Evolutionary conservation across 176 grass and related monocot species (phyloP).

Genomic region (Musa troglodytarum): DNA sequence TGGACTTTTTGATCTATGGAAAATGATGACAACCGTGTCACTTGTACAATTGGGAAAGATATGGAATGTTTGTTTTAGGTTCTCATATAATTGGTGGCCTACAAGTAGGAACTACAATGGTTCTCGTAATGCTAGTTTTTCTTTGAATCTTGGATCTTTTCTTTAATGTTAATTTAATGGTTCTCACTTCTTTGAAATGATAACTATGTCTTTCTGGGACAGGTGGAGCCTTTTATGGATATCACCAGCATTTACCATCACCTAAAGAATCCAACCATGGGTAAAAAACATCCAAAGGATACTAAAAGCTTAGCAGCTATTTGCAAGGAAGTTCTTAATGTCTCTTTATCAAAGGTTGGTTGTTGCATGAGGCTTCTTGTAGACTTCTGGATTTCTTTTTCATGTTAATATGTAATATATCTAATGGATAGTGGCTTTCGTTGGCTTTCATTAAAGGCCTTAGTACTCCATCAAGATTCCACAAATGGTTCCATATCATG

Average conservation of each 20-base stretch:
- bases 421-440: not conserved
- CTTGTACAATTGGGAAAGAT: too few species aligned
- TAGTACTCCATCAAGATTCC: too few species aligned
- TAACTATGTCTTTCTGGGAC: slow-evolving; percentile 18
- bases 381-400: slow-evolving; percentile 2
- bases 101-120: too few species aligned
- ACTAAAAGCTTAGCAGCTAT: slow-evolving; percentile 90
- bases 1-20: too few species aligned
- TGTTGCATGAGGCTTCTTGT: not conserved
- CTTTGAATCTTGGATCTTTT: not conserved
- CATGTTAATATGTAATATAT: not conserved
- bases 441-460: not conserved
- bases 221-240: slow-evolving; percentile 93
- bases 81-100: too few species aligned
- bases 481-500: too few species aligned
- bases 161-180: not conserved
- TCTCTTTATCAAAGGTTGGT: slow-evolving; percentile 80
- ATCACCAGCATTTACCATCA: slow-evolving; percentile 67
- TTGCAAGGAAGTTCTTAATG: slow-evolving; percentile 57
- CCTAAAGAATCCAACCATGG: slow-evolving; percentile 43
- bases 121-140: too few species aligned
- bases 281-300: slow-evolving; percentile 56
- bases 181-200: not conserved
- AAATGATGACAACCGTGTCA: too few species aligned
- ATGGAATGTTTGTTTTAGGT: too few species aligned